These are phyloP conservation scores for Candida neerlandica DNA, from an alignment of 1,139 yeast genomes.

Conservation along the genomic window DNA sequence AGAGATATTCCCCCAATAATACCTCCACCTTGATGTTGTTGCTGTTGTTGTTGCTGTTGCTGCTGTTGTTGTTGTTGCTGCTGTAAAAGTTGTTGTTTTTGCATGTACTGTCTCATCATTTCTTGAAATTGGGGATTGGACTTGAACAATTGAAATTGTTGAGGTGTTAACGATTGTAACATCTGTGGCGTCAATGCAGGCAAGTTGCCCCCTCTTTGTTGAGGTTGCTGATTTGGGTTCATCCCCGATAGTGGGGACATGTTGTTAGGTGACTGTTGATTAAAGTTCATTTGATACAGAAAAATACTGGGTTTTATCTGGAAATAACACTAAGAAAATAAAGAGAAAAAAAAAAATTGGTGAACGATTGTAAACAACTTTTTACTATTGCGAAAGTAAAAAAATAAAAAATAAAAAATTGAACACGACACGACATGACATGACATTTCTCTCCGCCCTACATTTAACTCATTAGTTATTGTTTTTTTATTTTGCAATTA, in stretches of 20 bases:
- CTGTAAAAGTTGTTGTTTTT: constrained; percentile 39
- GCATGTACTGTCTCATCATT: constrained; percentile 39
- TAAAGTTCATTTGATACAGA: constrained; percentile 7
- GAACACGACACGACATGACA: background rate
- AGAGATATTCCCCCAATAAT: constrained; percentile 24
- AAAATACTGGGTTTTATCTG: background rate
- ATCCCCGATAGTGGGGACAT: constrained; percentile 7
- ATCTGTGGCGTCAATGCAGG: constrained; percentile 34
- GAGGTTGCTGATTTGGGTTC: constrained; percentile 19
- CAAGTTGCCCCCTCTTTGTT: constrained; percentile 26
- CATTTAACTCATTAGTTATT: background rate
- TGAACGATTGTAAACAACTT: constrained; percentile 1
- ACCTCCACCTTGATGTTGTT: constrained; percentile 27
- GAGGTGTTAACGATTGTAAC: constrained; percentile 45
- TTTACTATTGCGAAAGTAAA: background rate
- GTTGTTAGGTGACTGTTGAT: constrained; percentile 6
- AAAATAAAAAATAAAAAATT: background rate
- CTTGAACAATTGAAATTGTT: constrained; percentile 51
- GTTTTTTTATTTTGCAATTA: background rate
- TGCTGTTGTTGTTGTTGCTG: constrained; percentile 27
- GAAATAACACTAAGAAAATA: background rate
- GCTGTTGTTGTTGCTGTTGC: constrained; percentile 35
- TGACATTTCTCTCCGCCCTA: background rate
- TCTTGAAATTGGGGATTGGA: constrained; percentile 50
- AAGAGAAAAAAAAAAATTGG: background rate